Evolutionary conservation across 2,329 filamentous ascomycete species (phyloP).

Genomic region (Talaromyces funiculosus): DNA sequence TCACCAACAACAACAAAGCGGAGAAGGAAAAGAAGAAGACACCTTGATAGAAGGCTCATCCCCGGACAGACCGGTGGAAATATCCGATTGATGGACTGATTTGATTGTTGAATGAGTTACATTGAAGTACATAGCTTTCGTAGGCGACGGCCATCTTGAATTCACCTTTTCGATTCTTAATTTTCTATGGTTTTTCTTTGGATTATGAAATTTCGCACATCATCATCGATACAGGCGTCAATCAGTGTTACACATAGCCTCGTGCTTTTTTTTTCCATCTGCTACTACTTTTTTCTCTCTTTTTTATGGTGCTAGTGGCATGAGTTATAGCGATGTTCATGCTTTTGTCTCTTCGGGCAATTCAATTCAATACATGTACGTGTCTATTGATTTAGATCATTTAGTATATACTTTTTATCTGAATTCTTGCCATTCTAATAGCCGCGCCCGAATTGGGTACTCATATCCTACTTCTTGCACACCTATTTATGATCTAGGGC

Average conservation of each 20-base stretch:
- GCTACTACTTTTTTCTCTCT: neutral
- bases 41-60: constrained; percentile 7
- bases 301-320: neutral
- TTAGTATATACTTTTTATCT: neutral
- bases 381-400: neutral
- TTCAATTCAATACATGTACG: neutral
- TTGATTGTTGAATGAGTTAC: neutral
- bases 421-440: no score
- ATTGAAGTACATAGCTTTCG: constrained; percentile 1
- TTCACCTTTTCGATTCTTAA: neutral
- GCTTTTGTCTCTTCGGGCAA: neutral
- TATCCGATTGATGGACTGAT: constrained; percentile 11
- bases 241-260: neutral
- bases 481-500: no score
- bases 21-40: neutral
- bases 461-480: no score
- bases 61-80: constrained; percentile 13
- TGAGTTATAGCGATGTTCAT: neutral
- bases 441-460: no score
- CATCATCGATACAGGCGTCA: neutral
- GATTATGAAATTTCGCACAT: neutral
- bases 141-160: neutral
- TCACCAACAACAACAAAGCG: neutral
- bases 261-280: neutral
- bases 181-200: neutral